Base-by-base conservation (phyloP, 2,329 filamentous ascomycete species). In the Penicillium sp. region DNA sequence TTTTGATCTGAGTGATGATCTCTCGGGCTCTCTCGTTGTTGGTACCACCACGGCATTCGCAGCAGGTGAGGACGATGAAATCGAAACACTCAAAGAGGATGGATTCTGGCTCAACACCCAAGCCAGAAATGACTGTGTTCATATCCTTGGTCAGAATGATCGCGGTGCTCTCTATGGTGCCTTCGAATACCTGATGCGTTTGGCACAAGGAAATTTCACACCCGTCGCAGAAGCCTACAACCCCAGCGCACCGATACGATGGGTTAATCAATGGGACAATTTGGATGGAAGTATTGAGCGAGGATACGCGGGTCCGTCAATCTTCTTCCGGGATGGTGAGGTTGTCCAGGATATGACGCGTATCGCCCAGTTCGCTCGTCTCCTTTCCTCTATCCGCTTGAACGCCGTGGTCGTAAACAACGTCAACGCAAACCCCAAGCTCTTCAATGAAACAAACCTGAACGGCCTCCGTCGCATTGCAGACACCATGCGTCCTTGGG, bases 191-290 rank as follows among this genome's bases (percentile, higher is more conserved):
- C 78, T 91, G 10, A 86, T 84, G 1, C 80, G 83, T 69, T 76
- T 91, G n/a, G 84, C 82, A 0, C 86, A 86, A 68, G 83, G 80
- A 25, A 81, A 86, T 46, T 76, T 85, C 57, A 78, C 78, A 0
- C 63, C 77, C 1, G 77, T 80, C 0, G 69, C 79, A 4, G 79
- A 80, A 47, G 73, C 79, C 2, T 81, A 80, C 9, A 88, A 83
- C 61, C 86, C 87, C 0, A 78, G 81, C 55, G 85, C 83, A 0
- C 83, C 83, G 0, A 82, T 91, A 43, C 81, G 88, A 61, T 90
- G 88, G 88, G 82, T 85, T 0, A 90, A 91, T 66, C 83, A 91
- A 62, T 91, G 88, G 88, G 87, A 91, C 68, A 90, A 91, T 62
- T 76, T 90, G 69, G 82, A 88, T 57, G 75, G 87, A 13, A 85